Evolutionary conservation across 257 asterid species (phyloP), one percentile per base, ranked within the genome.

Genomic region (Penstemon eatonii): DNA sequence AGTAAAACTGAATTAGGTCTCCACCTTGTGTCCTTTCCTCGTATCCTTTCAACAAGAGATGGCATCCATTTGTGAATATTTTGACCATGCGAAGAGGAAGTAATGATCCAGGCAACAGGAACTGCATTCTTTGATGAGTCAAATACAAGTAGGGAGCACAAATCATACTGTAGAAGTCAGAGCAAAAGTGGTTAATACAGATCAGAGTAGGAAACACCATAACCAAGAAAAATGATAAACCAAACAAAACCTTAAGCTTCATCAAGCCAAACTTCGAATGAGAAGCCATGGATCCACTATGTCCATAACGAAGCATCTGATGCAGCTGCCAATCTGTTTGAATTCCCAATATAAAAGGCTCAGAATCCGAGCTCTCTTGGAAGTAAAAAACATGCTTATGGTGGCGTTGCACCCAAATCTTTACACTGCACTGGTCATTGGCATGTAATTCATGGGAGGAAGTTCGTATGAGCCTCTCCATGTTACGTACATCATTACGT

Each of bases 281-380:
- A 65, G 67, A 65, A 62, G 84, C 83, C 60, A 84, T 51, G 10
- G 66, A 66, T 65, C 80, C 84, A 72, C 70, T 59, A 69, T 81
- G 83, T 36, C 89, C 89, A 76, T 69, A 74, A 1, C 80, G 83
- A 69, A 84, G 83, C 86, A 81, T 84, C 75, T 79, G 84, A 60
- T 84, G 89, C 72, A 84, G 75, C 75, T 84, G 89, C 89, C 89
- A 84, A 50, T 84, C 86, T 2, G 86, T 71, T 64, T 84, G 89
- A 42, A 84, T 73, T 18, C 89, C 89, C 62, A 84, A 59, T 63
- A 79, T 19, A 56, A 81, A 74, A 25, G 71, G 64, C 25, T 81
- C 86, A 7, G 77, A 70, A 46, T 75, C 72, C 11, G 72, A 61
- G 53, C 42, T 68, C 78, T 81, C 84, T 68, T 72, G 81, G 57